Evolutionary conservation across 345 rosid genomes (phyloP), one percentile per base, ranked within the genome.

Genomic region (Heritiera fomes): DNA sequence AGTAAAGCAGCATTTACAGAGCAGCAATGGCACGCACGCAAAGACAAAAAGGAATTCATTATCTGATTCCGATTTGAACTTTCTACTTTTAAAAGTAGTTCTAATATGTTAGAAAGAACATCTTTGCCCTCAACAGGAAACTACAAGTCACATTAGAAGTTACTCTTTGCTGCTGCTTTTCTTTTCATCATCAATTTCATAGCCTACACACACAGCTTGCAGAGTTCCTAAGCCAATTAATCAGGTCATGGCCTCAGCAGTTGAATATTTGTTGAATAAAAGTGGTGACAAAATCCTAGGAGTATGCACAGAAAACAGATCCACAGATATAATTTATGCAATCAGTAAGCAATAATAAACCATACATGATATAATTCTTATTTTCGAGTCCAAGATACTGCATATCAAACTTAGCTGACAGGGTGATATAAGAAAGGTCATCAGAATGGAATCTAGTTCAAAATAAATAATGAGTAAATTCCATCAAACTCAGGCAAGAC

Each of bases 1-100:
- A 53, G 17, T 8, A 79, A 34, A 67, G 83, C 66, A 78, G 71
- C 77, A 69, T 3, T 41, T 41, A 12, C 7, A 79, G 77, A 67
- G 83, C 66, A 78, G 66, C 77, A 69, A 67, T 17, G 17, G 52
- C n/a, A 59, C 2, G 30, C 50, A 32, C 64, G 60, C 47, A 73
- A 7, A 17, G 9, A 62, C 43, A 46, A 9, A 56, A 23, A 41
- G 38, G 38, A 32, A 55, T 20, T 7, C 9, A 14, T 45, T 30
- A 74, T 74, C 49, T n/a, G 34, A 9, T 40, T 47, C 59, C 59
- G 50, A 43, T 64, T 69, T 70, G 47, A 73, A 40, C 59, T 68
- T 79, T 15, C 70, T 30, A 59, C 23, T 63, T 70, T 50, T 30
- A 62, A 49, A 80, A 17, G 50, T 43, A 71, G 60, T 50, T 71